Conservation (phyloP, 2,329 filamentous ascomycete genomes). For the Colletotrichum kahawae region DNA sequence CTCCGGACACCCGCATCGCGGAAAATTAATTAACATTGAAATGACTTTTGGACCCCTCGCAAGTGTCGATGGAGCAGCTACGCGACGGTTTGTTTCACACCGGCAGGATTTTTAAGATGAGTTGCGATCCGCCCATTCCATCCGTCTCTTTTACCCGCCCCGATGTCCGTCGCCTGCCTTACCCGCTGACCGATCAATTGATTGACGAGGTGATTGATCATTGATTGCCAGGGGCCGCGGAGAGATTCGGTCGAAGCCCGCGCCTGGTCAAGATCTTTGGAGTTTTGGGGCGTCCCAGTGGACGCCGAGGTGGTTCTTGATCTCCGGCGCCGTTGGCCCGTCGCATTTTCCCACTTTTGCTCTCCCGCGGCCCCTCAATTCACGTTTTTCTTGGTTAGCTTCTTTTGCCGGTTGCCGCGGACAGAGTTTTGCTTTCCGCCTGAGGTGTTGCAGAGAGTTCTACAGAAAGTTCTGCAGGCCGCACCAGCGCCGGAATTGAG, state of each 20-base stretch:
- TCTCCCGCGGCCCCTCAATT: neutral
- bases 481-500: neutral
- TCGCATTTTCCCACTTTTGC: neutral
- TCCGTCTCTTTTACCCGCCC: neutral
- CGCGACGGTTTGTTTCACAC: conserved; percentile 17
- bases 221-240: neutral
- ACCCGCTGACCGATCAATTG: neutral
- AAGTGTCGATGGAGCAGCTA: neutral
- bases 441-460: neutral
- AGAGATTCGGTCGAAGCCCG: conserved; percentile 8
- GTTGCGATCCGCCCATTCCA: conserved; percentile 6
- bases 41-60: conserved; percentile 9
- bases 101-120: conserved; percentile 20
- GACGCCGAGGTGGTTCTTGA: neutral
- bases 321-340: neutral
- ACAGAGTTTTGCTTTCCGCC: neutral
- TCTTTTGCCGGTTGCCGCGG: neutral
- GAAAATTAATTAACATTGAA: conserved; percentile 6
- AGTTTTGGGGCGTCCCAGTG: neutral
- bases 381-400: neutral
- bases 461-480: neutral
- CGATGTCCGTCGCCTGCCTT: neutral
- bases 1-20: neutral
- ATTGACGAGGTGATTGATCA: neutral
- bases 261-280: neutral